Percentiles rank a stretch among this genome's conserved stretches.
Evolutionary conservation across 768 basidiomycete species (phyloP).

Genomic region (Russula sp.): DNA sequence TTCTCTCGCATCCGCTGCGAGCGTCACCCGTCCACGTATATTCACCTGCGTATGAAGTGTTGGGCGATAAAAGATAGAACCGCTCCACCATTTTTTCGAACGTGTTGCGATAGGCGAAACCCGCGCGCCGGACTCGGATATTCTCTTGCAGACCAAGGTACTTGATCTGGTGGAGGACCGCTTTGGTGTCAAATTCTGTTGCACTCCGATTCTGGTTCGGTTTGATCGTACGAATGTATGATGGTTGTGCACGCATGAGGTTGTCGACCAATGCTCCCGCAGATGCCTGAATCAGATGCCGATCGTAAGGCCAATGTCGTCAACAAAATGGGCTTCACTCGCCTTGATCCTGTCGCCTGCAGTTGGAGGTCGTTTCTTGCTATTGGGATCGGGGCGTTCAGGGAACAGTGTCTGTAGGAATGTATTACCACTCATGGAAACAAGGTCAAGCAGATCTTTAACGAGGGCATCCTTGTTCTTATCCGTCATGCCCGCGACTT

Average conservation of each 20-base stretch:
- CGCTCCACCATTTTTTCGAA: conserved; percentile 99
- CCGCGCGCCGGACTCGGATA: conserved; percentile 93
- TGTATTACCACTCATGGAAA: conserved; percentile 69
- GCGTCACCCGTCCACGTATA: conserved; percentile 94
- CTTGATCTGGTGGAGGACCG: conserved; percentile 97
- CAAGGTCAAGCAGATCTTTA: conserved; percentile 89
- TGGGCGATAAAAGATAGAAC: conserved; percentile 91
- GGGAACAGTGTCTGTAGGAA: conserved; percentile 90
- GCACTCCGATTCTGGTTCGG: conserved; percentile 94
- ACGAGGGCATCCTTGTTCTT: conserved; percentile 98
- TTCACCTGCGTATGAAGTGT: conserved; percentile 97
- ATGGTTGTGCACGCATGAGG: conserved; percentile 93
- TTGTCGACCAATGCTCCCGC: conserved; percentile 95
- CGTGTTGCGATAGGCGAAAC: conserved; percentile 96
- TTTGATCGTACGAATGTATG: conserved; percentile 99
- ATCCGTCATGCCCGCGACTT: conserved; percentile 96
- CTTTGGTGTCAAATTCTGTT: conserved; percentile 89
- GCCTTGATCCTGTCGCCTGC: conserved; percentile 98
- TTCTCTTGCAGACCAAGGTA: conserved; percentile 98
- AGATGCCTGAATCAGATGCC: conserved; percentile 48
- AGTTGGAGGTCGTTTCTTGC: conserved; percentile 96
- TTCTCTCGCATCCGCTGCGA: conserved; percentile 86
- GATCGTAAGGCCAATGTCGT: neutral
- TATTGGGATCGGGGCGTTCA: conserved; percentile 90
- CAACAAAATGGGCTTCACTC: conserved; percentile 12